These are phyloP conservation scores for Maudiozyma pseudohumilis DNA, from an alignment of 805 yeast species.

Conservation along the genomic window DNA sequence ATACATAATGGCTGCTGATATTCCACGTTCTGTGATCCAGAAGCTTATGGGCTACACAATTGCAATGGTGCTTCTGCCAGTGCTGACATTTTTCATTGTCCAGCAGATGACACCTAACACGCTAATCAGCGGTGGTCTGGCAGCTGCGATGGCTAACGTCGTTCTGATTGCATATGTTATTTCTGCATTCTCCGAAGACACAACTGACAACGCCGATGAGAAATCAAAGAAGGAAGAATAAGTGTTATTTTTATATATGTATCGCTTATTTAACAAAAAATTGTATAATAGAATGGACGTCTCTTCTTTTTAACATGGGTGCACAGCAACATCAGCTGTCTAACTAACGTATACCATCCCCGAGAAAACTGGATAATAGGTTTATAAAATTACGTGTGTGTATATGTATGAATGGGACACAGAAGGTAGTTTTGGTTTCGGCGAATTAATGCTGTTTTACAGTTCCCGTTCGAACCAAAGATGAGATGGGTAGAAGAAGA, in stretches of 20 bases:
- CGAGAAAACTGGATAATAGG: too few relatives aligned
- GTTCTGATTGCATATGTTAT: constrained; percentile 65
- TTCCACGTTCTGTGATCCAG: constrained; percentile 43
- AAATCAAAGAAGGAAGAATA: constrained; percentile 33
- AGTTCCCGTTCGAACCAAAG: too few relatives aligned
- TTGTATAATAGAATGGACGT: background rate
- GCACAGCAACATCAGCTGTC: background rate
- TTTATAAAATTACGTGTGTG: too few relatives aligned
- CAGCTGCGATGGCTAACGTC: constrained; percentile 65
- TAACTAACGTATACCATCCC: background rate
- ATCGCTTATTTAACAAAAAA: background rate
- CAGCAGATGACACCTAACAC: constrained; percentile 41
- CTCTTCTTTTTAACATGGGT: background rate
- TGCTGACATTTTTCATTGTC: constrained; percentile 48
- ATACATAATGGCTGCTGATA: constrained; percentile 30
- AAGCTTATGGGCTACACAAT: constrained; percentile 67
- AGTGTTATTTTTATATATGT: constrained; percentile 6
- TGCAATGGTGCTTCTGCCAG: constrained; percentile 64
- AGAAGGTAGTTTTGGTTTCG: too few relatives aligned
- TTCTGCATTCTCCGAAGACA: constrained; percentile 64
- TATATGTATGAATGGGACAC: too few relatives aligned
- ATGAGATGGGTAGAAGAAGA: too few relatives aligned
- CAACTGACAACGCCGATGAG: constrained; percentile 26
- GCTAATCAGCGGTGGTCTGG: constrained; percentile 66
- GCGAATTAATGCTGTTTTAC: too few relatives aligned